These are phyloP conservation scores for Mortierella antarctica DNA, from an alignment of 192 early-diverging fungal genomes.

Conservation along the genomic window DNA sequence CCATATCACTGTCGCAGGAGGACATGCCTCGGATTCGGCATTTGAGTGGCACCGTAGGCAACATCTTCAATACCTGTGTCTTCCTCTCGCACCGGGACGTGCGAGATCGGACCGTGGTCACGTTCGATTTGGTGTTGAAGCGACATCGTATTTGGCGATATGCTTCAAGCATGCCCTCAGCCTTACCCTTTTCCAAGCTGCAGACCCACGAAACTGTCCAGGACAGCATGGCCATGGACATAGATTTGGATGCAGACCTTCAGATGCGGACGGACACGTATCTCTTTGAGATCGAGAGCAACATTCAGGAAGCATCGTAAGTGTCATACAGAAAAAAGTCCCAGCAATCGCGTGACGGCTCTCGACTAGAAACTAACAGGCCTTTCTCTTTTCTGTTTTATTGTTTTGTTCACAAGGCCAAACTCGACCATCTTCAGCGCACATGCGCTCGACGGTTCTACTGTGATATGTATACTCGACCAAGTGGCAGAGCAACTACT, in stretches of 20 bases:
- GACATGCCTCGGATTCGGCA: slow-evolving; percentile 23
- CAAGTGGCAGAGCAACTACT: slow-evolving; percentile 18
- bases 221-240: neutral
- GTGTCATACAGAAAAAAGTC: neutral
- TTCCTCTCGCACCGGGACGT: slow-evolving; percentile 16
- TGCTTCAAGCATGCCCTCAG: slow-evolving; percentile 14
- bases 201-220: neutral
- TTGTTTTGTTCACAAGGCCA: slow-evolving; percentile 1
- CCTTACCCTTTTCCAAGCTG: slow-evolving; percentile 7
- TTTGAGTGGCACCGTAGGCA: slow-evolving; percentile 8
- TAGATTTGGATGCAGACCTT: slow-evolving; percentile 18
- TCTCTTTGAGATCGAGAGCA: slow-evolving; percentile 26
- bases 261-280: slow-evolving; percentile 35
- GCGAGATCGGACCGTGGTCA: slow-evolving; percentile 12
- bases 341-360: neutral
- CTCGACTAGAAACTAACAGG: neutral
- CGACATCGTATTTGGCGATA: slow-evolving; percentile 39
- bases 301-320: slow-evolving; percentile 31
- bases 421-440: slow-evolving; percentile 43
- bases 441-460: slow-evolving; percentile 34
- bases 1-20: slow-evolving; percentile 8
- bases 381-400: neutral
- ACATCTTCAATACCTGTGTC: slow-evolving; percentile 35
- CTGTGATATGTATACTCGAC: slow-evolving; percentile 43
- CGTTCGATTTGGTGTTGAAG: slow-evolving; percentile 18